phyloP scores from a whole-genome alignment of 2,329 filamentous ascomycete species.

The Trichoderma citrinoviride region DNA sequence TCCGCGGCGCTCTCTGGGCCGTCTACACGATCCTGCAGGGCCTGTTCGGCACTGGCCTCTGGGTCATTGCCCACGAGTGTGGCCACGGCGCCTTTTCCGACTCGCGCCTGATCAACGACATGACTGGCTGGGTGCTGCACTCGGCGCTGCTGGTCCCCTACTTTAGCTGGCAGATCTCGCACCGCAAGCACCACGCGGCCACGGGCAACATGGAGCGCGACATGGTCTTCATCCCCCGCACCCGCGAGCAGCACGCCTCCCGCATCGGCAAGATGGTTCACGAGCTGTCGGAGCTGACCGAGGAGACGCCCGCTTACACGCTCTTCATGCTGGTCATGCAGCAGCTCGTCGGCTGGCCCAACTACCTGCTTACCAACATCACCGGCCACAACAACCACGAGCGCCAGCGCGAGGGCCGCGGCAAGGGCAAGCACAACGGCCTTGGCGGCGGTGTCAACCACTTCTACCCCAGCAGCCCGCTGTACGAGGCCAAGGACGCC shows the following conservation, averaged over 20 bases:
- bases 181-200: conserved; percentile 99
- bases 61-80: conserved; percentile 97
- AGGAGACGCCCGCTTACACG: conserved; percentile 90
- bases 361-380: conserved; percentile 88
- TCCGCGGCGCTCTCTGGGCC: conserved; percentile 63
- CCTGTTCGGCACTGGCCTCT: conserved; percentile 87
- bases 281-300: conserved; percentile 82
- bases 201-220: conserved; percentile 96
- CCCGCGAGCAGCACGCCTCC: conserved; percentile 74
- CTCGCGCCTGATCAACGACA: conserved; percentile 87
- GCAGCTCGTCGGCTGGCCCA: conserved; percentile 89
- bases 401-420: conserved; percentile 87
- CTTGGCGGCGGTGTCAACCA: conserved; percentile 82
- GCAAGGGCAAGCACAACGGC: conserved; percentile 88
- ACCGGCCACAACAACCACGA: conserved; percentile 96
- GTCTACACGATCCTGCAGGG: conserved; percentile 80
- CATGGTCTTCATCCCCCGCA: conserved; percentile 98
- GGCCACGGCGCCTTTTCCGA: conserved; percentile 95
- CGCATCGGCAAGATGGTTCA: conserved; percentile 72
- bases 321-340: conserved; percentile 71
- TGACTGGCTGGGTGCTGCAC: conserved; percentile 88
- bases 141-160: conserved; percentile 89
- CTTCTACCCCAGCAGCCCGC: conserved; percentile 81
- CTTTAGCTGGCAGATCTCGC: conserved; percentile 99
- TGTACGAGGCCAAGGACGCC: conserved; percentile 90